These are phyloP conservation scores for Globisporangium iwayamae DNA, from an alignment of 352 stramenopile genomes.

Conservation along the genomic window DNA sequence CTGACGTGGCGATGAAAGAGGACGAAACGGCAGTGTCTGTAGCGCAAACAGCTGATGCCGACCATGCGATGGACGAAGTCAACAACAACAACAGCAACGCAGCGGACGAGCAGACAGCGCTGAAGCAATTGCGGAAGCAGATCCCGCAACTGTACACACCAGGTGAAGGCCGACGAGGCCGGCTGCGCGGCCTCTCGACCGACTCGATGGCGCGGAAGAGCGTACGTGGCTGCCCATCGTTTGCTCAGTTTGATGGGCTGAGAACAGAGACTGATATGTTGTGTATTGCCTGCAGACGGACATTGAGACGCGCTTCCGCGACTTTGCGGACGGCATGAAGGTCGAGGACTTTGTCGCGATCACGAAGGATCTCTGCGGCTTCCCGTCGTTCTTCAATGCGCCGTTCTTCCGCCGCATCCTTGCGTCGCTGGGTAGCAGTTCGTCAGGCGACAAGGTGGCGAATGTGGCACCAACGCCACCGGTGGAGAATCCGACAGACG, in stretches of 20 bases:
- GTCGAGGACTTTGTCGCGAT: slow-evolving; percentile 91
- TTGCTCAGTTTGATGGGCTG: slow-evolving; percentile 3
- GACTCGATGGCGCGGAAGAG: slow-evolving; percentile 61
- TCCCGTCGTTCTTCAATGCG: slow-evolving; percentile 98
- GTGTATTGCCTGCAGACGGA: slow-evolving; percentile 27
- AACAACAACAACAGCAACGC: slow-evolving; percentile 6
- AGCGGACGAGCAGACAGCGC: not conserved
- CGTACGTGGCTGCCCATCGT: slow-evolving; percentile 18
- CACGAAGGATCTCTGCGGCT: slow-evolving; percentile 96
- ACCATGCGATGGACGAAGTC: slow-evolving; percentile 35
- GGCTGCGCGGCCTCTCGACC: slow-evolving; percentile 55
- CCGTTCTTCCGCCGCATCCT: slow-evolving; percentile 94
- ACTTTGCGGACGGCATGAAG: slow-evolving; percentile 82
- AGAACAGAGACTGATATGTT: slow-evolving; percentile 1
- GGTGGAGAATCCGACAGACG: slow-evolving; percentile 20
- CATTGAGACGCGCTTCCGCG: slow-evolving; percentile 74
- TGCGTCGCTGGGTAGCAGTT: slow-evolving; percentile 13
- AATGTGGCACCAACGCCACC: not conserved
- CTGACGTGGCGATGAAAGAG: slow-evolving; percentile 41
- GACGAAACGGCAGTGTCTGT: slow-evolving; percentile 12
- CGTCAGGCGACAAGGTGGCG: slow-evolving; percentile 6
- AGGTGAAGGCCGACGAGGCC: slow-evolving; percentile 54
- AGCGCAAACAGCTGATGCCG: not conserved
- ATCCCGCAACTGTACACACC: slow-evolving; percentile 76
- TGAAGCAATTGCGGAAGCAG: slow-evolving; percentile 21